These are phyloP conservation scores for Xylariaceae sp. DNA, from an alignment of 2,329 filamentous ascomycete species.

Conservation along the genomic window DNA sequence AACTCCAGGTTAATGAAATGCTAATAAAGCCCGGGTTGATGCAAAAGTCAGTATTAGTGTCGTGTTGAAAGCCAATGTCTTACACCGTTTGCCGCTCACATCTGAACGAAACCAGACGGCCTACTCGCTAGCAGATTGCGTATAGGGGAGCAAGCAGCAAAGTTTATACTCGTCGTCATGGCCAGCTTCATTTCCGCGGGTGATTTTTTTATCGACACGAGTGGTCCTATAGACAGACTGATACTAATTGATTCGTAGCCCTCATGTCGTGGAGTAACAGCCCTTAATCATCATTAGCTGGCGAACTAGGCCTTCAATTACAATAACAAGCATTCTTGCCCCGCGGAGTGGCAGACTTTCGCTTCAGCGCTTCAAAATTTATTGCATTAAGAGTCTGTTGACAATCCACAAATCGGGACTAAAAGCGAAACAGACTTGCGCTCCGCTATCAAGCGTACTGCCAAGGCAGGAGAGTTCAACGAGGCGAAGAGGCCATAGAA, in stretches of 20 bases:
- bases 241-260: not conserved
- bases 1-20: slow-evolving; percentile 12
- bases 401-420: too few species aligned
- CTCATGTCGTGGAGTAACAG: not conserved
- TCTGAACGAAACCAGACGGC: slow-evolving; percentile 6
- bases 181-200: not conserved
- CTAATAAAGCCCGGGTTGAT: slow-evolving; percentile 16
- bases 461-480: too few species aligned
- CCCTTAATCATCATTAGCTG: not conserved
- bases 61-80: not conserved
- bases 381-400: too few species aligned
- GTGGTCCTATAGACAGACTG: not conserved
- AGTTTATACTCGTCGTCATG: not conserved
- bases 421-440: too few species aligned
- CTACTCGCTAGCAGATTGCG: slow-evolving; percentile 11
- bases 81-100: not conserved
- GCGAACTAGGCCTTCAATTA: not conserved
- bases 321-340: not conserved
- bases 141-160: not conserved
- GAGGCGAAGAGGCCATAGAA: too few species aligned
- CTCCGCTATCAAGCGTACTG: too few species aligned
- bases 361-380: slow-evolving; percentile 11
- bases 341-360: slow-evolving; percentile 3
- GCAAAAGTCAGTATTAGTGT: not conserved
- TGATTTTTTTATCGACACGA: not conserved